Conservation (phyloP, 2,329 filamentous ascomycete species). For the Hyphodiscus sp. region DNA sequence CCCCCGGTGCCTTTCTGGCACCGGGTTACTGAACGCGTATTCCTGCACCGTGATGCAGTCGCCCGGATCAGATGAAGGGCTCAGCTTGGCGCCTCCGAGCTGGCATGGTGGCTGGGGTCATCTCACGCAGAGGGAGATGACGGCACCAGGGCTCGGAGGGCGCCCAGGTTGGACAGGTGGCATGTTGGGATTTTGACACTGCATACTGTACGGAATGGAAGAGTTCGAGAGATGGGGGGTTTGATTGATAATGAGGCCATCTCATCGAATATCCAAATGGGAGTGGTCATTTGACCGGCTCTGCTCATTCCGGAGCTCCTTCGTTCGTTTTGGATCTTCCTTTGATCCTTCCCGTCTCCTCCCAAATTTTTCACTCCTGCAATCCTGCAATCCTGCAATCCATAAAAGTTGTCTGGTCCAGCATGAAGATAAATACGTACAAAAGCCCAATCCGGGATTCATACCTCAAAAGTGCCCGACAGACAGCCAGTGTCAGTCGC, state of each 20-base stretch:
- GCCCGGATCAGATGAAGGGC: not conserved
- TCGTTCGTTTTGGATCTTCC: not conserved
- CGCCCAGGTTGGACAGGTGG: no score
- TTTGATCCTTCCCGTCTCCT: not conserved
- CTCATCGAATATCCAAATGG: not conserved
- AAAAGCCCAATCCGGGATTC: not conserved
- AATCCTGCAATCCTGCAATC: not conserved
- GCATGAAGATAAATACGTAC: not conserved
- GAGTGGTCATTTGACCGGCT: not conserved
- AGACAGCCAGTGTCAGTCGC: constrained; percentile 1
- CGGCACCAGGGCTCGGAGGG: no score
- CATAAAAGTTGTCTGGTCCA: not conserved
- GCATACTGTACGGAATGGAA: not conserved
- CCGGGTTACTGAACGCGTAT: not conserved
- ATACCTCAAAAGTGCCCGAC: not conserved
- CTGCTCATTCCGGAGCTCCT: not conserved
- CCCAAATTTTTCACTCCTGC: not conserved
- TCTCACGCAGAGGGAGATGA: no score
- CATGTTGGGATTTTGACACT: not conserved
- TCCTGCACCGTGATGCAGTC: not conserved
- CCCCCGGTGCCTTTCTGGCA: not conserved
- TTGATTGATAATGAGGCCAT: not conserved
- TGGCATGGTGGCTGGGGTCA: not conserved
- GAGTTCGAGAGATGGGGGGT: not conserved
- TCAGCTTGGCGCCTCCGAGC: not conserved